Percentiles rank a stretch among this genome's conserved stretches.
These are phyloP conservation scores for Pistacia atlantica DNA, from an alignment of 345 rosid genomes.

Conservation along the genomic window DNA sequence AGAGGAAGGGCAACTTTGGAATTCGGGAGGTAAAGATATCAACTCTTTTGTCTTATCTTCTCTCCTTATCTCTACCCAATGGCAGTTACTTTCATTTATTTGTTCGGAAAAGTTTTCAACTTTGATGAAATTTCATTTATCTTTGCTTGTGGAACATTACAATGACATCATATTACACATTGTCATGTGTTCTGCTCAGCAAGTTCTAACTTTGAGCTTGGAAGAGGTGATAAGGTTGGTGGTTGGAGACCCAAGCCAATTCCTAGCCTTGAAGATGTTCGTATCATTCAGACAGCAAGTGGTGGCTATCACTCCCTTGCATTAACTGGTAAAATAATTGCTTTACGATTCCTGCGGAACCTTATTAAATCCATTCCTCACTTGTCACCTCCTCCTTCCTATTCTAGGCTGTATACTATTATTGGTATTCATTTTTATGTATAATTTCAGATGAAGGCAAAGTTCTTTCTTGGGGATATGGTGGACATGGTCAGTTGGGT, in stretches of 20 bases:
- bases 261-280: conserved; percentile 59
- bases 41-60: background rate
- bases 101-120: background rate
- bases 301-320: conserved; percentile 98
- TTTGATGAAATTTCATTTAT: background rate
- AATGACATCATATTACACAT: background rate
- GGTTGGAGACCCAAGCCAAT: conserved; percentile 54
- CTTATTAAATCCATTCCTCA: background rate
- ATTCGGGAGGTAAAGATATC: conserved; percentile 75
- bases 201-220: conserved; percentile 91
- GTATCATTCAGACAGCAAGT: conserved; percentile 66
- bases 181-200: conserved; percentile 42
- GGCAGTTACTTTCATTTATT: background rate
- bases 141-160: background rate
- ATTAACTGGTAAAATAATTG: conserved; percentile 60
- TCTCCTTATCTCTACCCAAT: background rate
- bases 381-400: no score
- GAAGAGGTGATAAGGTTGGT: conserved; percentile 78
- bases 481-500: conserved; percentile 92
- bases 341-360: background rate
- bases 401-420: background rate
- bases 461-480: conserved; percentile 95
- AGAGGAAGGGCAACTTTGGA: conserved; percentile 61
- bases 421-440: conserved; percentile 18
- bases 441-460: conserved; percentile 67